Evolutionary conservation across 1,284 basidiomycete species (phyloP).

Genomic region (Sanghuangporus weigelae): DNA sequence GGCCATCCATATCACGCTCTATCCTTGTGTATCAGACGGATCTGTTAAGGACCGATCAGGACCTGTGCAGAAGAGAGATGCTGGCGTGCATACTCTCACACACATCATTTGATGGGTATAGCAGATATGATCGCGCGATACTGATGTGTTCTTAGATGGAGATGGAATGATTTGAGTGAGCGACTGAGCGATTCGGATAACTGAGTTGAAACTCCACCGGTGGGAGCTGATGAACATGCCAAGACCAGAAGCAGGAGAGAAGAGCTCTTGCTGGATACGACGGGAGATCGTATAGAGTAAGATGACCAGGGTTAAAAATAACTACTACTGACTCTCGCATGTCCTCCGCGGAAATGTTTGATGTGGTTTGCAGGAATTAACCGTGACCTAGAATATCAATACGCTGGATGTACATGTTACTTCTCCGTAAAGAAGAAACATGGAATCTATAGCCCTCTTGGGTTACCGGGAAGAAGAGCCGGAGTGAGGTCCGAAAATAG

Average conservation of each 20-base stretch:
- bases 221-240: not conserved
- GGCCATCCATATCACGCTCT: too few species aligned
- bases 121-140: conserved; percentile 1
- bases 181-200: not conserved
- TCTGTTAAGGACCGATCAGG: not conserved
- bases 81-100: not conserved
- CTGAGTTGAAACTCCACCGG: not conserved
- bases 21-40: too few species aligned
- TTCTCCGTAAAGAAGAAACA: too few species aligned
- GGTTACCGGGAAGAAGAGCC: not conserved
- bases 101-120: not conserved
- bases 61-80: not conserved
- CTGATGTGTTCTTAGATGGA: not conserved
- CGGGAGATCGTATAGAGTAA: not conserved
- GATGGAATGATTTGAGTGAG: not conserved
- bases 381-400: too few species aligned
- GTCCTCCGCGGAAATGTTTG: not conserved
- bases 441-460: not conserved
- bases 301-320: not conserved
- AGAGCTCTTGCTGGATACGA: not conserved
- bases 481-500: not conserved
- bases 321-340: not conserved
- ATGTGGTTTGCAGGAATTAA: too few species aligned
- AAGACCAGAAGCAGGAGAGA: not conserved
- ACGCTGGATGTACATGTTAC: too few species aligned